Conservation (phyloP, 768 basidiomycete genomes). For the Tulasnella sp. region DNA sequence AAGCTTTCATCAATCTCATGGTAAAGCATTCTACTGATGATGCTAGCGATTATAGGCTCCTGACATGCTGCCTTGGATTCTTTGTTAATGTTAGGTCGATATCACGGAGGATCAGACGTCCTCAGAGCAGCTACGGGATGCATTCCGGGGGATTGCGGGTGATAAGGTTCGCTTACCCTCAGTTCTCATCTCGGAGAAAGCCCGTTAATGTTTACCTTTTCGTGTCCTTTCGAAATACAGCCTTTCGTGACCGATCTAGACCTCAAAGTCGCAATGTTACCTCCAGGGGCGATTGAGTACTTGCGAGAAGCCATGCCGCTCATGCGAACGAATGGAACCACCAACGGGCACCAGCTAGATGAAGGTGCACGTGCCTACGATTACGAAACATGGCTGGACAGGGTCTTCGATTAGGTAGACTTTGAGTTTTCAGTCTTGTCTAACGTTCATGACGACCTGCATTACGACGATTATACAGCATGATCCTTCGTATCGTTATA, state of each 20-base stretch:
- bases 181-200: too few species aligned
- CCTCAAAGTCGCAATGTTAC: slow-evolving; percentile 71
- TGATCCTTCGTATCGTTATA: too few species aligned
- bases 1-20: slow-evolving; percentile 89
- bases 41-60: not conserved
- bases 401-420: slow-evolving; percentile 41
- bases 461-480: too few species aligned
- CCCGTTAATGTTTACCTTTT: not conserved
- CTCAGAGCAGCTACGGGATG: slow-evolving; percentile 79
- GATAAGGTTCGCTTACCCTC: slow-evolving; percentile 54
- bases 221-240: slow-evolving; percentile 43
- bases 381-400: slow-evolving; percentile 72
- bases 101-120: slow-evolving; percentile 94
- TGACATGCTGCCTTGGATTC: not conserved
- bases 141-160: slow-evolving; percentile 83
- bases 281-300: slow-evolving; percentile 64
- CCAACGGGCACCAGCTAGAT: not conserved
- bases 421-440: not conserved
- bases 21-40: slow-evolving; percentile 35
- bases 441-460: too few species aligned
- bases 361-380: slow-evolving; percentile 42
- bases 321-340: slow-evolving; percentile 5
- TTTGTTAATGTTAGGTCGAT: slow-evolving; percentile 66
- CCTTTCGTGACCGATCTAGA: slow-evolving; percentile 91
- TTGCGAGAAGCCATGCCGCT: slow-evolving; percentile 72